A percentile compares a stretch with the other conserved stretches of the same genome.
These are phyloP conservation scores for Ophiostoma piceae DNA, from an alignment of 2,329 filamentous ascomycete species.

Conservation along the genomic window DNA sequence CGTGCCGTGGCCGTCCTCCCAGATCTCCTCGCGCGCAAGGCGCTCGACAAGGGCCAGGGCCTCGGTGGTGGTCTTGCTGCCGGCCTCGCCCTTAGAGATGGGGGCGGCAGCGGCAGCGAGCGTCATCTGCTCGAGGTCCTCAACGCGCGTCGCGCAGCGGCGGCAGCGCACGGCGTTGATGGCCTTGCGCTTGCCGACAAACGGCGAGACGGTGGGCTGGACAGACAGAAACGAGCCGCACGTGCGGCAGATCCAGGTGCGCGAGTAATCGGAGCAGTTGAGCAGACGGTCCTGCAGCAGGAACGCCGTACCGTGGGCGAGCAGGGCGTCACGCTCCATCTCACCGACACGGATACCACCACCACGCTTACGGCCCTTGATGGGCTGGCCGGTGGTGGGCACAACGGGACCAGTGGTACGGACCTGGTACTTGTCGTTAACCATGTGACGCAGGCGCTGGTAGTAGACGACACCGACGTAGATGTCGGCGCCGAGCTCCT, in stretches of 20 bases:
- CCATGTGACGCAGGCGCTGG: slow-evolving; percentile 97
- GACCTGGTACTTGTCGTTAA: slow-evolving; percentile 99
- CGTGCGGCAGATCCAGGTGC: slow-evolving; percentile 79
- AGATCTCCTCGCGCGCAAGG: slow-evolving; percentile 50
- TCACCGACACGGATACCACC: slow-evolving; percentile 98
- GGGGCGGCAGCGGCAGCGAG: slow-evolving; percentile 50
- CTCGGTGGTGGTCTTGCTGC: not conserved
- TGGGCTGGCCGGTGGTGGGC: slow-evolving; percentile 84
- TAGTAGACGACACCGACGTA: slow-evolving; percentile 98
- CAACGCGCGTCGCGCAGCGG: slow-evolving; percentile 62
- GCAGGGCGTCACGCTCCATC: slow-evolving; percentile 94
- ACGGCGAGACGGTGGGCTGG: slow-evolving; percentile 68
- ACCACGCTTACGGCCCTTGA: slow-evolving; percentile 93
- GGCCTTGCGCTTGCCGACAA: slow-evolving; percentile 59
- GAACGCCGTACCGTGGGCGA: slow-evolving; percentile 93
- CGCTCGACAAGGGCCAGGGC: slow-evolving; percentile 17
- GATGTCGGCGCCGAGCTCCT: slow-evolving; percentile 90
- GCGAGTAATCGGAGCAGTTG: slow-evolving; percentile 93
- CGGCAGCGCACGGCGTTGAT: slow-evolving; percentile 71
- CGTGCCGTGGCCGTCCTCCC: slow-evolving; percentile 84
- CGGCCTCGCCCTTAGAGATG: slow-evolving; percentile 39
- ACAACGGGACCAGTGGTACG: slow-evolving; percentile 92
- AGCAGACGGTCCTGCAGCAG: slow-evolving; percentile 90
- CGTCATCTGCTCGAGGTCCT: slow-evolving; percentile 53
- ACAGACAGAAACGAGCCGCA: slow-evolving; percentile 91